Evolutionary conservation across 345 rosid genomes (phyloP).

Genomic region (Gossypium rotundifolium): DNA sequence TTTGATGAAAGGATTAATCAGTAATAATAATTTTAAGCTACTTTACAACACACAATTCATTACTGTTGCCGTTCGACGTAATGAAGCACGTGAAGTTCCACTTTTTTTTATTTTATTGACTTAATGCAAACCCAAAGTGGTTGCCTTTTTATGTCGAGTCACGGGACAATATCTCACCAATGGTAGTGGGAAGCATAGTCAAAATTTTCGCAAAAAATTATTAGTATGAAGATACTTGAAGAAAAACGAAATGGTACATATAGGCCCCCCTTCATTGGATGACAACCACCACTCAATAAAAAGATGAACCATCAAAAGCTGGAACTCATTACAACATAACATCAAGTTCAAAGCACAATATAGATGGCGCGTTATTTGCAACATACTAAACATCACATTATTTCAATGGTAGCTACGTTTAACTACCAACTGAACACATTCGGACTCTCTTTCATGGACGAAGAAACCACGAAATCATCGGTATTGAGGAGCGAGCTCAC

Average conservation of each 20-base stretch:
- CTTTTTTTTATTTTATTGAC: constrained; percentile 16
- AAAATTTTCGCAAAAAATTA: too few relatives aligned
- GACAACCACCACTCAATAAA: neutral
- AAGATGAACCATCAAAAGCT: neutral
- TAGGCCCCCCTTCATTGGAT: too few relatives aligned
- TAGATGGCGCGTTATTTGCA: neutral
- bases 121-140: neutral
- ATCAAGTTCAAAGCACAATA: neutral
- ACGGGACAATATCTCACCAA: neutral
- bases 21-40: too few relatives aligned
- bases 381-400: neutral
- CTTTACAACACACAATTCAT: neutral
- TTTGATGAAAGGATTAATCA: too few relatives aligned
- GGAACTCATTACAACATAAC: neutral
- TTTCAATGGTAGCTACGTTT: neutral
- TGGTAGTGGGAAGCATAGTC: too few relatives aligned
- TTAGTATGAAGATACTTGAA: too few relatives aligned
- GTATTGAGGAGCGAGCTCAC: constrained; percentile 80
- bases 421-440: neutral
- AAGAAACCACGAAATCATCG: constrained; percentile 24
- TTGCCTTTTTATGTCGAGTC: neutral
- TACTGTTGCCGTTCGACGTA: neutral
- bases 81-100: constrained; percentile 17
- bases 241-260: too few relatives aligned
- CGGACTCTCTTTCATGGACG: neutral